phyloP scores from a whole-genome alignment of 768 basidiomycete genomes.

The Mycena floridula region DNA sequence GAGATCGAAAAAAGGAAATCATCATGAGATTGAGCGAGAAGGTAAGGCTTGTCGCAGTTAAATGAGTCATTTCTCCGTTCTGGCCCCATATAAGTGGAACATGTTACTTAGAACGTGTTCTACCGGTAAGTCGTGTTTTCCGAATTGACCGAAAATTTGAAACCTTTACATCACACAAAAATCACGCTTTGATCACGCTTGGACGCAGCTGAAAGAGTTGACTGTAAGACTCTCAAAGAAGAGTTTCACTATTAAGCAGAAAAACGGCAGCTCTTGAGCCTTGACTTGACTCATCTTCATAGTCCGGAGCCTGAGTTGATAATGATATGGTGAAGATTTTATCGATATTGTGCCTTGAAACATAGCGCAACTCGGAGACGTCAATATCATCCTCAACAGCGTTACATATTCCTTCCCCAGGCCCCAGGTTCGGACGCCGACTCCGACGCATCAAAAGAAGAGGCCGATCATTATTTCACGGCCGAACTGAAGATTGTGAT shows the following conservation, averaged over 20 bases:
- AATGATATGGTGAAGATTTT: conserved; percentile 92
- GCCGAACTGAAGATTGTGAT: conserved; percentile 93
- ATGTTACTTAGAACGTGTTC: no score
- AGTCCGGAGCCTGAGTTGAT: conserved; percentile 82
- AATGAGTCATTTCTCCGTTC: no score
- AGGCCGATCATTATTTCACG: conserved; percentile 45
- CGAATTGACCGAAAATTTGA: background rate
- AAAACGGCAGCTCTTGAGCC: conserved; percentile 83
- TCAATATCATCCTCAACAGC: conserved; percentile 69
- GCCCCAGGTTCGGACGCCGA: no score
- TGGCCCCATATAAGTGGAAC: conserved; percentile 74
- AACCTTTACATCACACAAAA: conserved; percentile 42
- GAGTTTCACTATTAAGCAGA: conserved; percentile 61
- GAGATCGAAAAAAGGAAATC: no score
- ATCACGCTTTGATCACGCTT: conserved; percentile 86
- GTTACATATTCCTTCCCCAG: no score
- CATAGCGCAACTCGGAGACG: conserved; percentile 85
- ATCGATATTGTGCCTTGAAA: no score
- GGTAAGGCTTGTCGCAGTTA: conserved; percentile 58
- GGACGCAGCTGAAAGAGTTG: conserved; percentile 60
- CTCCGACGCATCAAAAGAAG: conserved; percentile 17
- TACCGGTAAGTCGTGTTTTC: conserved; percentile 24
- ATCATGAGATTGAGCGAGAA: conserved; percentile 62
- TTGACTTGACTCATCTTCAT: no score
- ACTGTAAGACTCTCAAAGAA: conserved; percentile 77